A percentile compares a stretch with the other conserved stretches of the same genome.
Conservation (phyloP, 495 filamentous ascomycete species). For the Tuber brumale region DNA sequence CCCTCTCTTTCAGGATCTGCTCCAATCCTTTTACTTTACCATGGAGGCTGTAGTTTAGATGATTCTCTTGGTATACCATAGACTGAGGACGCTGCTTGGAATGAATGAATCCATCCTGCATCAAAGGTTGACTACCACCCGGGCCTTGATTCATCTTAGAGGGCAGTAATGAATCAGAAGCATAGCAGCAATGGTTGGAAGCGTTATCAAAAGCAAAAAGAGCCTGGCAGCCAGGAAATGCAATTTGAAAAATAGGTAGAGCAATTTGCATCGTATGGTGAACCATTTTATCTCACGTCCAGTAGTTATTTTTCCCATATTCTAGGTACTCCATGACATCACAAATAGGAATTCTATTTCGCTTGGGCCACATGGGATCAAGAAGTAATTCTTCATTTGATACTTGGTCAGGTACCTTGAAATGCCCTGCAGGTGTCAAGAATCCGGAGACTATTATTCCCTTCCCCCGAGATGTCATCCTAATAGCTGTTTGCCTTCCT, state of each 20-base stretch:
- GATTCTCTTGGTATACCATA: neutral
- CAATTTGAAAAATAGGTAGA: slow-evolving; percentile 7
- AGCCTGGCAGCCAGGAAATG: slow-evolving; percentile 10
- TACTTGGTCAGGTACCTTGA: neutral
- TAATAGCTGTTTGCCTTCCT: neutral
- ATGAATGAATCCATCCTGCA: neutral
- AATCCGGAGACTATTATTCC: neutral
- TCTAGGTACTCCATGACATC: neutral
- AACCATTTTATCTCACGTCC: neutral
- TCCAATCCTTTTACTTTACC: neutral
- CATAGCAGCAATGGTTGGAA: slow-evolving; percentile 7
- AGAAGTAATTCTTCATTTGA: neutral
- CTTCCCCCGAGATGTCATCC: neutral
- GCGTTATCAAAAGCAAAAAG: slow-evolving; percentile 25
- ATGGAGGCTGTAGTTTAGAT: neutral
- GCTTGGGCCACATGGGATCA: neutral
- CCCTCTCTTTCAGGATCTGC: neutral
- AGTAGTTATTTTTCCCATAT: neutral
- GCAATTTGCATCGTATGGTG: neutral
- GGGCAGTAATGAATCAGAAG: slow-evolving; percentile 13
- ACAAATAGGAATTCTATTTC: neutral
- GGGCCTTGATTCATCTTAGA: neutral
- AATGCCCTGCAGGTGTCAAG: neutral
- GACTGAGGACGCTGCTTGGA: neutral
- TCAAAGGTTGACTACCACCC: neutral